Percentiles rank a stretch among this genome's conserved stretches.
phyloP scores from a whole-genome alignment of 495 filamentous ascomycete genomes.

The Hyphodiscus hymeniophilus region DNA sequence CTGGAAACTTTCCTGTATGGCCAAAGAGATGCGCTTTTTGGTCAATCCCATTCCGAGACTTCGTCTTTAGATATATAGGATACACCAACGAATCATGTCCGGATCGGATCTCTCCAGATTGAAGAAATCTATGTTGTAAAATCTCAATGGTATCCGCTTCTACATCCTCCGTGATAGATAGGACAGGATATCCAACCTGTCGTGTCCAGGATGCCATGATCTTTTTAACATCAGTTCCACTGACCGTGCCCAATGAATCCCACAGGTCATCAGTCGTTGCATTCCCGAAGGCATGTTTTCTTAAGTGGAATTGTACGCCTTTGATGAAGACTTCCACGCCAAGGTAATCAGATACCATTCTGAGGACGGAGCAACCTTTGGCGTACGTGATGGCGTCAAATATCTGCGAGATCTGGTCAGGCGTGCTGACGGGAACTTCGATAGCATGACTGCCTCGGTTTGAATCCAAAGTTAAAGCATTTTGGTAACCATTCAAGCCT shows the following conservation, averaged over 20 bases:
- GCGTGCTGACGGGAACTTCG: conserved; percentile 75
- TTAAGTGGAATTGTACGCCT: conserved; percentile 83
- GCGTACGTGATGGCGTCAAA: conserved; percentile 97
- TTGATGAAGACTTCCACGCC: conserved; percentile 91
- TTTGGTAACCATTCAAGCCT: no score
- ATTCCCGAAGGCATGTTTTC: conserved; percentile 86
- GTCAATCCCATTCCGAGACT: conserved; percentile 56
- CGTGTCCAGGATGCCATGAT: conserved; percentile 75
- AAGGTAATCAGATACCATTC: conserved; percentile 94
- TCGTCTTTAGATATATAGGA: conserved; percentile 61
- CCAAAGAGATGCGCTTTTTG: conserved; percentile 55
- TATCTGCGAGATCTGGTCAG: conserved; percentile 96
- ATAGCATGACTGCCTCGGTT: conserved; percentile 81
- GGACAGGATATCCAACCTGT: conserved; percentile 65
- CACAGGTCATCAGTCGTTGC: conserved; percentile 83
- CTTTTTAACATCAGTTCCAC: conserved; percentile 77
- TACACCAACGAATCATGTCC: conserved; percentile 73
- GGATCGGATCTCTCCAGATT: conserved; percentile 70
- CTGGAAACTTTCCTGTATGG: conserved; percentile 63
- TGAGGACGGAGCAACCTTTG: conserved; percentile 89
- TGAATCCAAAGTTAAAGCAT: conserved; percentile 82
- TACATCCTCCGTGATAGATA: conserved; percentile 55
- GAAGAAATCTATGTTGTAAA: conserved; percentile 67
- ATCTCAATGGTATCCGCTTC: conserved; percentile 50
- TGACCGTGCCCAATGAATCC: conserved; percentile 80